phyloP scores from a whole-genome alignment of 2,329 filamentous ascomycete species.

The Phialophora tarda region DNA sequence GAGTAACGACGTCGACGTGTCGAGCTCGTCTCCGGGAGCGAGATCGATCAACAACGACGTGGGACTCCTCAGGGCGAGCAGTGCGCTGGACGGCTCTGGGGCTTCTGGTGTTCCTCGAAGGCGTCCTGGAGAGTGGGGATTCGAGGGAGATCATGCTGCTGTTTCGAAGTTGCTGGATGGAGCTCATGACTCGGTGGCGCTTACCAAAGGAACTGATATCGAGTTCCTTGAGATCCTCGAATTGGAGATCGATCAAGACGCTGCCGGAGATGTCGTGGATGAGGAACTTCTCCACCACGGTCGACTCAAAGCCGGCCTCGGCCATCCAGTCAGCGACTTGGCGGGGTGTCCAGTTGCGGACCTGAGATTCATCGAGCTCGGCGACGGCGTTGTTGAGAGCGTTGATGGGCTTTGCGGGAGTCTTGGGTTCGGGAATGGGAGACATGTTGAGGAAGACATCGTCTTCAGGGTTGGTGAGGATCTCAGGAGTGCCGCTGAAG shows the following conservation, averaged over 20 bases:
- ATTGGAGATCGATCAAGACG: conserved; percentile 87
- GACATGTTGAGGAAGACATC: conserved; percentile 36
- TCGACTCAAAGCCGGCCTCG: conserved; percentile 76
- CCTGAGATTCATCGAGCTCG: conserved; percentile 42
- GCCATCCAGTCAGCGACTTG: conserved; percentile 74
- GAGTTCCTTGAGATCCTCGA: conserved; percentile 74
- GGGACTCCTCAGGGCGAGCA: conserved; percentile 35
- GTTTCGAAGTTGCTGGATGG: conserved; percentile 59
- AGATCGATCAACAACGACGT: conserved; percentile 35
- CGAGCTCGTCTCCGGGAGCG: conserved; percentile 41
- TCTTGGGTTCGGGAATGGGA: conserved; percentile 21
- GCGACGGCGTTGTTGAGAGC: conserved; percentile 41
- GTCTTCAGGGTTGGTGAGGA: conserved; percentile 28
- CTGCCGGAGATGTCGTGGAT: conserved; percentile 90
- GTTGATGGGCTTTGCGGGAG: conserved; percentile 29
- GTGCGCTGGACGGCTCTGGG: conserved; percentile 31
- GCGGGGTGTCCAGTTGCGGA: conserved; percentile 44
- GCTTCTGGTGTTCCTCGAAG: conserved; percentile 30
- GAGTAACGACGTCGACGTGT: conserved; percentile 62
- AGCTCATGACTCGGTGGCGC: conserved; percentile 64
- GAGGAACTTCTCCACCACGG: conserved; percentile 81
- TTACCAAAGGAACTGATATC: conserved; percentile 69
- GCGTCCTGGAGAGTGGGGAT: conserved; percentile 28
- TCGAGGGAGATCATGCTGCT: conserved; percentile 39
- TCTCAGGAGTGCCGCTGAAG: conserved; percentile 66